Evolutionary conservation across 768 basidiomycete genomes (phyloP), one percentile per base, ranked within the genome.

Genomic region (Termitomyces sp.): DNA sequence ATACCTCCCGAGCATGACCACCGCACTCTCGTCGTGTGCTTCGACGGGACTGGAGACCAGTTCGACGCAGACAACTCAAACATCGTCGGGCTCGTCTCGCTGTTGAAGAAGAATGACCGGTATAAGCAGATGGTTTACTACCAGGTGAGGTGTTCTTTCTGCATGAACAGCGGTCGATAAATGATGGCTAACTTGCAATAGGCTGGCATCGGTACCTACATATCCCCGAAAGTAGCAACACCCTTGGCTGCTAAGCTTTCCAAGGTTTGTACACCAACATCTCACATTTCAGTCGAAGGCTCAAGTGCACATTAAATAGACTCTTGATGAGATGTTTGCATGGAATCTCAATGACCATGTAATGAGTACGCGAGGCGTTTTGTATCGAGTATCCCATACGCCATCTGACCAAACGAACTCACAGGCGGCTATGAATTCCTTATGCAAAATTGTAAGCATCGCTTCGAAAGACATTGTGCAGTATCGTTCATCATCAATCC

Each of bases 121-220:
- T 69, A 70, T 36, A 75, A 84, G 67, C 85, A 86, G 72, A 76
- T 84, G 77, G 79, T 83, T 0, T 86, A 85, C 67, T 86, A 86
- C 64, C 84, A 85, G 74, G 83, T 78, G 48, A 4, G 59, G 58
- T 7, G 7, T 40, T 22, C 24, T 44, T 39, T 18, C n/a, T 12
- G 22, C 45, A 15, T 24, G 12, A 12, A 28, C 18, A 44, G 11
- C 16, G 4, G 15, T 12, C 46, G 1, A 46, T 24, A 24, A 22
- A 18, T 16, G 24, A 16, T 2, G 3, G 18, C n/a, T 38, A 44
- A 44, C 33, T 53, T 16, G 9, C 3, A 51, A 36, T 59, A 83
- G 83, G 65, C 82, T 13, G 83, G 83, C 2, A 82, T 84, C 45
- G 83, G 83, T 4, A 83, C 83, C 4, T 84, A 84, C 64, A 76